Conservation (phyloP, 169 alveolate genomes). For the Plasmodium malariae region DNA sequence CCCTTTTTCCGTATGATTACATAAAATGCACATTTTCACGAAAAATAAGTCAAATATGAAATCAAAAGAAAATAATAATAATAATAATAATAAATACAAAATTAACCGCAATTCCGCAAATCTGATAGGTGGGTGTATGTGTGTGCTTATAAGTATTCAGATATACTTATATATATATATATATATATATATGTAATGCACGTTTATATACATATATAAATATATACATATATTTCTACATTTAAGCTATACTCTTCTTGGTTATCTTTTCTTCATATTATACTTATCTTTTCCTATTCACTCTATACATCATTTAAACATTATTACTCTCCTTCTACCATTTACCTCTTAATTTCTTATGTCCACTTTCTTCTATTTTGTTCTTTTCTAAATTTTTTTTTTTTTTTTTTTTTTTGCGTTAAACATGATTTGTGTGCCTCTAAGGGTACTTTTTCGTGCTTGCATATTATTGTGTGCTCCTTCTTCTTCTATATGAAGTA, state of each 20-base stretch:
- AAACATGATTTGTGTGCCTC: neutral
- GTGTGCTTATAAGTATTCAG: no score
- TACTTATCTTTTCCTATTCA: neutral
- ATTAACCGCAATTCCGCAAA: no score
- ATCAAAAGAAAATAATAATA: no score
- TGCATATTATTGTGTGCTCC: neutral
- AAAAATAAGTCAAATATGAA: no score
- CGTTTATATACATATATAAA: no score
- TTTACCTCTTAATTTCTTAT: constrained; percentile 3
- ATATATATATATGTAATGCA: no score
- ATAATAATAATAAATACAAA: no score
- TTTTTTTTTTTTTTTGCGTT: neutral
- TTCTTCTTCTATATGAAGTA: neutral
- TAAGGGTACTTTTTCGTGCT: neutral
- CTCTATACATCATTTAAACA: neutral
- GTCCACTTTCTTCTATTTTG: neutral
- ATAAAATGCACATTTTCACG: constrained; percentile 54
- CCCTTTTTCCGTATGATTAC: constrained; percentile 68
- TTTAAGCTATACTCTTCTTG: no score
- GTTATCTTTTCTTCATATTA: neutral
- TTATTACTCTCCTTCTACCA: neutral
- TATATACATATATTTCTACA: no score
- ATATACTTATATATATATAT: no score
- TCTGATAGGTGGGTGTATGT: no score
- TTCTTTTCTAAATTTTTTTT: neutral